Evolutionary conservation across 805 yeast genomes (phyloP).

Genomic region (Metschnikowia bowlesiae): DNA sequence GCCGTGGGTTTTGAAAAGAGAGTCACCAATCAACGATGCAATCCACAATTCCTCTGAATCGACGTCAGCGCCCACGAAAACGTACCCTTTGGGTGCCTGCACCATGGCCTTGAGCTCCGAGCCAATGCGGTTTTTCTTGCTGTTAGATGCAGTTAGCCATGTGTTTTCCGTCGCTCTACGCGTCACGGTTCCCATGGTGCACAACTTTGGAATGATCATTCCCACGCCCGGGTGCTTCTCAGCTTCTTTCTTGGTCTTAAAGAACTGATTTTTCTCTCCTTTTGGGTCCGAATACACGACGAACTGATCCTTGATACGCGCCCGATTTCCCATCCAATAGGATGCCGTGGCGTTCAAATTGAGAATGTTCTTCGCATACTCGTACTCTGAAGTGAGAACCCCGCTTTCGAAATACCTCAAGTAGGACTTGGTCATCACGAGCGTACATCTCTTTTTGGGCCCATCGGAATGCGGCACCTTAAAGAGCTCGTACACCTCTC

Average conservation of each 20-base stretch:
- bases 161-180: slow-evolving; percentile 95
- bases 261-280: slow-evolving; percentile 21
- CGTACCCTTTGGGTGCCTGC: slow-evolving; percentile 82
- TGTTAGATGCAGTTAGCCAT: slow-evolving; percentile 97
- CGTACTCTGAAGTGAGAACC: slow-evolving; percentile 62
- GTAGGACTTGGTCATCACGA: slow-evolving; percentile 74
- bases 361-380: slow-evolving; percentile 72
- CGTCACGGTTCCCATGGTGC: slow-evolving; percentile 96
- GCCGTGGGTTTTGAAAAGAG: slow-evolving; percentile 85
- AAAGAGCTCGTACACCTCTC: slow-evolving; percentile 40
- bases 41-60: slow-evolving; percentile 99
- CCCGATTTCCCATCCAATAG: slow-evolving; percentile 91
- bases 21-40: slow-evolving; percentile 91
- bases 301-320: slow-evolving; percentile 78
- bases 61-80: slow-evolving; percentile 97
- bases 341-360: slow-evolving; percentile 74
- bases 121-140: slow-evolving; percentile 79
- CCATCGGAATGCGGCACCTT: slow-evolving; percentile 91
- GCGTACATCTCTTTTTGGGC: slow-evolving; percentile 64
- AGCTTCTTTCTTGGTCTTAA: slow-evolving; percentile 21
- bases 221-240: slow-evolving; percentile 43
- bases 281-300: slow-evolving; percentile 52
- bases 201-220: slow-evolving; percentile 74
- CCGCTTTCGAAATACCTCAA: slow-evolving; percentile 69
- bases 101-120: slow-evolving; percentile 88